Evolutionary conservation across 2,329 filamentous ascomycete genomes (phyloP).

Genomic region (Madurella fahalii): DNA sequence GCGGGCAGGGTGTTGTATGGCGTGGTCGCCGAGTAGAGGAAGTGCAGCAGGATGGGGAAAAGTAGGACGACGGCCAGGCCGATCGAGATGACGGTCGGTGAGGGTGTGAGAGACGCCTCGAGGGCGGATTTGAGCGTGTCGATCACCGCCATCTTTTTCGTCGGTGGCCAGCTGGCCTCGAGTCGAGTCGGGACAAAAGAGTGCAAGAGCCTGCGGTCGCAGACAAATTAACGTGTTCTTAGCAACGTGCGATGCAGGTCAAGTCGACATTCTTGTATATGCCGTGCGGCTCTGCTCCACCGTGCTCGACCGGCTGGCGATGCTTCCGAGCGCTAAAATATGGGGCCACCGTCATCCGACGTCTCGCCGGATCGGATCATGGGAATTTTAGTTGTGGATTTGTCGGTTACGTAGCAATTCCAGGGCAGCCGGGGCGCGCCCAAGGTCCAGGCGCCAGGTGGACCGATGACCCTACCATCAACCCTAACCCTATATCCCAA

Average conservation of each 20-base stretch:
- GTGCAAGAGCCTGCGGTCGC: neutral
- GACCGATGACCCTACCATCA: too few species aligned
- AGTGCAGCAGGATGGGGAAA: constrained; percentile 73
- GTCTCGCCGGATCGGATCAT: constrained; percentile 14
- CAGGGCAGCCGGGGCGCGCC: neutral
- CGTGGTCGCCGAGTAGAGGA: constrained; percentile 63
- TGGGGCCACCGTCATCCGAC: constrained; percentile 23
- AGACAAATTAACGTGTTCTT: neutral
- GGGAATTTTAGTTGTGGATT: constrained; percentile 11
- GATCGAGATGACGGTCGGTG: constrained; percentile 58
- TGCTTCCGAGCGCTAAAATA: constrained; percentile 7
- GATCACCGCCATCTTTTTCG: constrained; percentile 16
- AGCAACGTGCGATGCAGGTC: constrained; percentile 2
- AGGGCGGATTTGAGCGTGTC: constrained; percentile 34
- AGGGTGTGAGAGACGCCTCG: constrained; percentile 57
- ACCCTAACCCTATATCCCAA: too few species aligned
- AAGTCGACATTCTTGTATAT: constrained; percentile 9
- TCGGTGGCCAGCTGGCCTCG: neutral
- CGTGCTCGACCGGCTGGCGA: constrained; percentile 4
- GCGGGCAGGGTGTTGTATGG: constrained; percentile 67
- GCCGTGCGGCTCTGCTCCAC: neutral
- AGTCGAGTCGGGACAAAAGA: neutral
- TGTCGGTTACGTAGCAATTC: constrained; percentile 1
- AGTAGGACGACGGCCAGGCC: constrained; percentile 67
- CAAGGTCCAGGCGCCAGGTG: neutral